phyloP scores from a whole-genome alignment of 2,329 filamentous ascomycete species.

The Magnaporthiopsis incrustans region DNA sequence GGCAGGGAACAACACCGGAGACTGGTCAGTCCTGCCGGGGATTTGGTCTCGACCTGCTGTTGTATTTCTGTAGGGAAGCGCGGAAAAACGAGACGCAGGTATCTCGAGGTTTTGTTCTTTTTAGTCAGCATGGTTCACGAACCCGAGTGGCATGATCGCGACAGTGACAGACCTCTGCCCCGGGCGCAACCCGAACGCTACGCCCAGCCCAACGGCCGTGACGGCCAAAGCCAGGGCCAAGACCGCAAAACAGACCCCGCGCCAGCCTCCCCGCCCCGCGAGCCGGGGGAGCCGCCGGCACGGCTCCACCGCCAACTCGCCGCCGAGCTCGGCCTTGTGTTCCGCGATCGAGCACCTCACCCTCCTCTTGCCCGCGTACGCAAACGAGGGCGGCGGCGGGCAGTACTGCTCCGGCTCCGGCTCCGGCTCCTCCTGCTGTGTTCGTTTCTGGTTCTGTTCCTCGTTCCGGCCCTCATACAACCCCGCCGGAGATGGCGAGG shows the following conservation, averaged over 20 bases:
- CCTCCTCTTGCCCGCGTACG: background rate
- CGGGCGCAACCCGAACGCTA: conserved; percentile 29
- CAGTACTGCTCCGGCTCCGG: background rate
- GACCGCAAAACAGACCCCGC: conserved; percentile 19
- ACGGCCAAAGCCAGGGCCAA: conserved; percentile 21
- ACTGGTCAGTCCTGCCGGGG: conserved; percentile 1
- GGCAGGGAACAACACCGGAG: conserved; percentile 39
- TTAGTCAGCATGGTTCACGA: conserved; percentile 2
- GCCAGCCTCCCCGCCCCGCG: conserved; percentile 22
- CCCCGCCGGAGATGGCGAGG: conserved; percentile 1
- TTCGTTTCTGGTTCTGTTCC: background rate
- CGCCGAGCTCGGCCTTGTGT: background rate
- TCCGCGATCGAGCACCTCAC: background rate
- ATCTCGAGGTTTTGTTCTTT: background rate
- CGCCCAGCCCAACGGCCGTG: conserved; percentile 27
- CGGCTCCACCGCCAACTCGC: background rate
- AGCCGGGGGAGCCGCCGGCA: background rate
- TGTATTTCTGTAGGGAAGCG: conserved; percentile 3
- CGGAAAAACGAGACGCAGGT: background rate
- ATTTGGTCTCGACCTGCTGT: background rate
- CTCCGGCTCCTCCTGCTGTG: conserved; percentile 2
- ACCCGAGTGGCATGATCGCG: conserved; percentile 12
- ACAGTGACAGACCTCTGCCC: background rate
- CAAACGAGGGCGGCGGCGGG: background rate
- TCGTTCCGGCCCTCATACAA: background rate